Conservation (phyloP, 805 yeast species). For the Saccharomycopsis sp. region DNA sequence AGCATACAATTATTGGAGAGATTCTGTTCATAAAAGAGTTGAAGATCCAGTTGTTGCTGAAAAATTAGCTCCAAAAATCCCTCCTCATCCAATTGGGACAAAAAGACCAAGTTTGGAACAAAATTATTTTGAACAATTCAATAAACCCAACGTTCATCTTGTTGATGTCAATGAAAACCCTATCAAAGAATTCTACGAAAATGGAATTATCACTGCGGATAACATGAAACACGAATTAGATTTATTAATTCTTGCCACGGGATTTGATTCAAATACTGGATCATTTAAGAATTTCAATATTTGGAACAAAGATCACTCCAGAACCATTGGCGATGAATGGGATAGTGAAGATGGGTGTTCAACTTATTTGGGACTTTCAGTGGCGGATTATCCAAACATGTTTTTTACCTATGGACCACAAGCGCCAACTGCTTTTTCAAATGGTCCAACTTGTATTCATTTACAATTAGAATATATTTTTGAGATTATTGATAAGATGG, state of each 20-base stretch:
- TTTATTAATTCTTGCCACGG: conserved; percentile 19
- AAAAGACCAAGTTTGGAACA: conserved; percentile 20
- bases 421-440: conserved; percentile 24
- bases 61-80: conserved; percentile 17
- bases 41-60: conserved; percentile 17
- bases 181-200: conserved; percentile 17
- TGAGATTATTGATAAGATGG: too few relatives aligned
- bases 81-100: conserved; percentile 20
- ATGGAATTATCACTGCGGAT: conserved; percentile 16
- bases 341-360: conserved; percentile 6
- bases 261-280: conserved; percentile 23
- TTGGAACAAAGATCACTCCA: conserved; percentile 16
- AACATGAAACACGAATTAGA: conserved; percentile 17
- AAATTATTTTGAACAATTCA: conserved; percentile 18
- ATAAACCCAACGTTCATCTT: conserved; percentile 17
- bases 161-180: conserved; percentile 21
- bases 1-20: conserved; percentile 19
- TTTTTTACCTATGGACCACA: conserved; percentile 26
- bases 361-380: conserved; percentile 22
- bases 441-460: conserved; percentile 24
- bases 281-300: conserved; percentile 20
- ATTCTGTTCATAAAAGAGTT: conserved; percentile 13
- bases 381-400: conserved; percentile 24
- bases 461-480: conserved; percentile 21
- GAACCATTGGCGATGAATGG: conserved; percentile 16